Percentiles rank a stretch among this genome's conserved stretches.
phyloP scores from a whole-genome alignment of 805 yeast species.

The Zygotorulaspora chibaensis region DNA sequence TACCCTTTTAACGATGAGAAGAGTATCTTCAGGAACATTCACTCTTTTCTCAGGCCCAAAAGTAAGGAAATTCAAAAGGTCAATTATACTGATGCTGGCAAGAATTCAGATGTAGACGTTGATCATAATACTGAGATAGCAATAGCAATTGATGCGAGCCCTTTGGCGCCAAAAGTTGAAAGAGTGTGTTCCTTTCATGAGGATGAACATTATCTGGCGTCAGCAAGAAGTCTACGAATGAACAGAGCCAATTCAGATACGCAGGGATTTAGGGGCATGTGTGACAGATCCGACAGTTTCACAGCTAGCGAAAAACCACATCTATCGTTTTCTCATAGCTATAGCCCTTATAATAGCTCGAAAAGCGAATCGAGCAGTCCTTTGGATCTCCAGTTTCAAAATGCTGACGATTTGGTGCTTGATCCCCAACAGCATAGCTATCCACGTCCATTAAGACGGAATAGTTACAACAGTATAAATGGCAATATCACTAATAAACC shows the following conservation, averaged over 20 bases:
- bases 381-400: neutral
- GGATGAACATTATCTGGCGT: neutral
- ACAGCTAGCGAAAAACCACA: neutral
- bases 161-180: neutral
- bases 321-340: neutral
- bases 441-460: constrained; percentile 18
- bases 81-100: no score
- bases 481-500: constrained; percentile 1
- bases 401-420: constrained; percentile 5
- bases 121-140: neutral
- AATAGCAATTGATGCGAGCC: neutral
- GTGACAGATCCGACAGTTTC: neutral
- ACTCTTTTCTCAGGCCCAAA: constrained; percentile 20
- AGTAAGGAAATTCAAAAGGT: constrained; percentile 2
- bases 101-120: no score
- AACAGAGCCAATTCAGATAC: neutral
- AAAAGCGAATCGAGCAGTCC: constrained; percentile 2
- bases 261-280: neutral
- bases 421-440: constrained; percentile 16
- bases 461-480: constrained; percentile 7
- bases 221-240: neutral
- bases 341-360: constrained; percentile 1
- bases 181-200: neutral
- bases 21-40: constrained; percentile 24
- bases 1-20: constrained; percentile 23